Evolutionary conservation across 768 basidiomycete species (phyloP), one percentile per base, ranked within the genome.

Genomic region (Auricularia heimuer): DNA sequence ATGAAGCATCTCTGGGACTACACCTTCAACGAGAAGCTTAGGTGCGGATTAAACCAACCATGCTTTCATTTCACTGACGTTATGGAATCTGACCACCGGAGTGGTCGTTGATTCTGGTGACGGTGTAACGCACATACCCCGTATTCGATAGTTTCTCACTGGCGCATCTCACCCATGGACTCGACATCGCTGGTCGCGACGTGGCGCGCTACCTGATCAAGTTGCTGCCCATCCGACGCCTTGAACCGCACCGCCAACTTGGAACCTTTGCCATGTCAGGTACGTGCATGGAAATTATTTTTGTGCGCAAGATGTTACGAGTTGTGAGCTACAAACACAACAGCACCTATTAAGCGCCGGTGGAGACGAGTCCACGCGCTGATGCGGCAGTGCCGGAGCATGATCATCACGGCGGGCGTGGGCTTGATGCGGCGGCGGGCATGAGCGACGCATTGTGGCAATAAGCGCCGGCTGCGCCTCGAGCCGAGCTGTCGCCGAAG

Each of bases 191-290:
- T 63, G 97, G 97, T 21, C 87, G 97, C 68, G 97, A 99, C 74
- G 97, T 99, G 60, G 98, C 97, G 58, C 87, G 94, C 70, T 99
- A 99, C 77, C 81, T 99, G 76, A 99, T 99, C 84, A 99, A 98
- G 78, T 83, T 99, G n/a, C 81, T 99, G 37, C 85, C 98, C 70
- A 98, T 98, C 95, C 87, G 96, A 99, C 75, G 97, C 97, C 1
- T 98, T 99, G 83, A 98, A 99, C 78, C 87, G 97, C 47, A 99
- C 97, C 2, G 97, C 97, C 34, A 97, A 99, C 78, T 99, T 99
- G 71, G 97, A 99, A 95, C 75, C 77, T 98, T 56, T 99, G 97
- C 78, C 98, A 98, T 73, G 91, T 97, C 72, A 96, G 91, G 92
- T 94, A 68, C 62, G 82, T 66, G 34, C 39, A 16, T 8, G 16